Percentiles rank a stretch among this genome's conserved stretches.
phyloP scores from a whole-genome alignment of 2,329 filamentous ascomycete species.

The Verticillium zaregamsianum region DNA sequence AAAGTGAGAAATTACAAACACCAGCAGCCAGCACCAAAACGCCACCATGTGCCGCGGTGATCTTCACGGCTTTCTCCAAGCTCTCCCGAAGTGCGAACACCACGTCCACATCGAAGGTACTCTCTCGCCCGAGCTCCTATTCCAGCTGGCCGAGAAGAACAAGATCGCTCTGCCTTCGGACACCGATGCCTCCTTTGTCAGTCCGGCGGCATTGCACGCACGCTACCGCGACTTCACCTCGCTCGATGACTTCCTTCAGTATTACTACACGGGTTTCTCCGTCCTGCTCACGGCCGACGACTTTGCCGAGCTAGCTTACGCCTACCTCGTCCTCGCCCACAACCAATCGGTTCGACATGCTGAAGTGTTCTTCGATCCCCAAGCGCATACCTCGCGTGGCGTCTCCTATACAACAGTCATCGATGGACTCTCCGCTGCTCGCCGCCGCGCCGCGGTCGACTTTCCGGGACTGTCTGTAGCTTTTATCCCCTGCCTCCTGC shows the following conservation, averaged over 20 bases:
- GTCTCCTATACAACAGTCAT: slow-evolving; percentile 61
- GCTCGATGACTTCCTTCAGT: slow-evolving; percentile 73
- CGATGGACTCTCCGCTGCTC: slow-evolving; percentile 57
- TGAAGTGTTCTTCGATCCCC: slow-evolving; percentile 79
- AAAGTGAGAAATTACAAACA: background rate
- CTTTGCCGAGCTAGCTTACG: slow-evolving; percentile 68
- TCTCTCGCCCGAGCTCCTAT: slow-evolving; percentile 65
- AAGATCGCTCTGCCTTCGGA: slow-evolving; percentile 52
- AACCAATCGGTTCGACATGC: slow-evolving; percentile 65
- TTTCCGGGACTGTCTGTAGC: slow-evolving; percentile 58
- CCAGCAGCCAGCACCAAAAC: background rate
- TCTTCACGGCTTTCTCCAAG: slow-evolving; percentile 56
- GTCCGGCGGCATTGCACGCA: slow-evolving; percentile 50
- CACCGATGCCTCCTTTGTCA: slow-evolving; percentile 57
- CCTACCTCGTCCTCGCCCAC: slow-evolving; percentile 64
- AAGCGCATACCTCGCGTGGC: slow-evolving; percentile 64
- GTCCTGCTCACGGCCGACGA: slow-evolving; percentile 62
- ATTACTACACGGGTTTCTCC: slow-evolving; percentile 74
- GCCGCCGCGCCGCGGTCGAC: slow-evolving; percentile 54
- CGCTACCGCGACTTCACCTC: slow-evolving; percentile 66
- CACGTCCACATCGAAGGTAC: slow-evolving; percentile 78
- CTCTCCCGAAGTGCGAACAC: slow-evolving; percentile 76
- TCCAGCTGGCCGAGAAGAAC: slow-evolving; percentile 65
- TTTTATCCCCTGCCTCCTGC: slow-evolving; percentile 68
- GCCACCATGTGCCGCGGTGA: slow-evolving; percentile 46